Evolutionary conservation across 2,329 filamentous ascomycete species (phyloP), one percentile per base, ranked within the genome.

Genomic region (Aureobasidium sp.): DNA sequence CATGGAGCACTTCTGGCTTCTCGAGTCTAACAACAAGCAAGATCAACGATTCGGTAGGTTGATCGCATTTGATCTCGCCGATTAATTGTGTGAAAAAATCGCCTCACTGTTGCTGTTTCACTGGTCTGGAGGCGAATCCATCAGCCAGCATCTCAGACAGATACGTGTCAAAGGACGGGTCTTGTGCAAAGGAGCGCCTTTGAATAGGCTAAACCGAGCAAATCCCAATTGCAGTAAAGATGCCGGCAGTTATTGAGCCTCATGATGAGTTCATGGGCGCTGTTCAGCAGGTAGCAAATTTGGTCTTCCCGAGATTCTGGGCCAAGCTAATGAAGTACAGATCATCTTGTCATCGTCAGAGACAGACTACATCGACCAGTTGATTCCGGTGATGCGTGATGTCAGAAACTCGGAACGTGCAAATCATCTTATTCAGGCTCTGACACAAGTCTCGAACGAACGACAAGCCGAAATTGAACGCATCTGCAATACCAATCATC

Each of bases 321-420:
- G 29, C 42, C 44, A 42, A 42, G 32, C 65, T 67, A 59, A 64
- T 62, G 49, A 41, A 53, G 29, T 32, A 47, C 72, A 99, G 91
- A 95, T 97, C 67, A 92, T 97, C 64, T 85, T 96, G 68, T 91
- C 93, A 2, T 89, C 91, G 13, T 91, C 92, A 27, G 93, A 97
- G 70, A 83, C 88, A 54, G 94, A 99, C 69, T 97, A 97, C 71
- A 85, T 99, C 65, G 94, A 97, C 73, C 93, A 97, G 71, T 79
- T 99, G 55, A 96, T 97, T 51, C 93, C 92, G 10, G 89, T 95
- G 2, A 86, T 99, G 65, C 94, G 91, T 78, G 93, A 97, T 82
- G 91, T 90, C 67, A 85, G 90, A 64, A 81, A 85, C 68, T 86
- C 89, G 61, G 87, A 89, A 71, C 82, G 89, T 69, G 87, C 87